Conservation (phyloP, 2,329 filamentous ascomycete genomes). For the Claviceps pusilla region DNA sequence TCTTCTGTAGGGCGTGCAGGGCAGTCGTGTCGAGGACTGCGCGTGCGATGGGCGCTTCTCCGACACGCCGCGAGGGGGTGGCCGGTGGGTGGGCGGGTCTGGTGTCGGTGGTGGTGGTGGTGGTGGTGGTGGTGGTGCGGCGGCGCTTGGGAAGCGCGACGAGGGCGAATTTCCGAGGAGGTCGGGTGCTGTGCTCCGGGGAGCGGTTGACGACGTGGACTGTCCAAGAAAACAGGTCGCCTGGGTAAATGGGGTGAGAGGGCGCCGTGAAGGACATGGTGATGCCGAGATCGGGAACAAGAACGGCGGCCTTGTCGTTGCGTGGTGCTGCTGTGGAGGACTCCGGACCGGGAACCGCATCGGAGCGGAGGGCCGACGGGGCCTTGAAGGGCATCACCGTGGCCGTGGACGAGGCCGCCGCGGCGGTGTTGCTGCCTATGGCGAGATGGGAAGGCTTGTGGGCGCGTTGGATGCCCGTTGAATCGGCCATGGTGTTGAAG, state of each 20-base stretch:
- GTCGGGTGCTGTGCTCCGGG: slow-evolving; percentile 24
- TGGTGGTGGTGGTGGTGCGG: slow-evolving; percentile 17
- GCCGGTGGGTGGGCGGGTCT: slow-evolving; percentile 39
- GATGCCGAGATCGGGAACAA: slow-evolving; percentile 48
- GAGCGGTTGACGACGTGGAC: slow-evolving; percentile 65
- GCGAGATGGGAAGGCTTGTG: slow-evolving; percentile 51
- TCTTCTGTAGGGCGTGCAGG: slow-evolving; percentile 56
- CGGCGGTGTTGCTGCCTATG: slow-evolving; percentile 33
- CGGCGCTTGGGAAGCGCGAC: slow-evolving; percentile 51
- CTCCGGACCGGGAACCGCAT: slow-evolving; percentile 30
- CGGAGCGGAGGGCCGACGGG: slow-evolving; percentile 41
- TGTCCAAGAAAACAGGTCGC: slow-evolving; percentile 55
- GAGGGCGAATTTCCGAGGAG: slow-evolving; percentile 53
- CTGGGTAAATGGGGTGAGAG: slow-evolving; percentile 37
- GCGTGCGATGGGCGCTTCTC: slow-evolving; percentile 37
- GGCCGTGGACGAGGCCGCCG: slow-evolving; percentile 11
- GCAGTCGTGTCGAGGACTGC: slow-evolving; percentile 58
- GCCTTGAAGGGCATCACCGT: slow-evolving; percentile 37
- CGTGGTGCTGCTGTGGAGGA: slow-evolving; percentile 18
- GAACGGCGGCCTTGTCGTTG: slow-evolving; percentile 28
- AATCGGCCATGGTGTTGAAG: slow-evolving; percentile 36
- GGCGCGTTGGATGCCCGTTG: slow-evolving; percentile 41
- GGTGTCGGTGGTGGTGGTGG: slow-evolving; percentile 27
- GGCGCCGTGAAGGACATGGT: slow-evolving; percentile 62
- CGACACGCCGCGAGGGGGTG: slow-evolving; percentile 23